These are phyloP conservation scores for Rachicladosporium sp. DNA, from an alignment of 2,329 filamentous ascomycete genomes.

Conservation along the genomic window DNA sequence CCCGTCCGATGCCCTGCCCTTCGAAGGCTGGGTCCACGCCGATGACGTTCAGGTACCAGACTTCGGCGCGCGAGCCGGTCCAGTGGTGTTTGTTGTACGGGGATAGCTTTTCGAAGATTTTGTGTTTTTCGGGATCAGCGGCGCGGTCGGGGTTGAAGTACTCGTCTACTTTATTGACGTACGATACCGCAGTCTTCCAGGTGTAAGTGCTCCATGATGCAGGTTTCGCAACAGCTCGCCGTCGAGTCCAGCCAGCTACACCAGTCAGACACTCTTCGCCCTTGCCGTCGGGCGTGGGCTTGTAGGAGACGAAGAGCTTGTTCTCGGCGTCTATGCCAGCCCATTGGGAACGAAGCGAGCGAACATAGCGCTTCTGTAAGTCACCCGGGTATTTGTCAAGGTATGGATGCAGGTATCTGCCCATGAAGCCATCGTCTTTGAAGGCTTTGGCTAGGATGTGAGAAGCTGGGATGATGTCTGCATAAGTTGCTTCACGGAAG, in stretches of 20 bases:
- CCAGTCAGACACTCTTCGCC: slow-evolving; percentile 10
- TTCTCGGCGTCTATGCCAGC: slow-evolving; percentile 4
- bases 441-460: slow-evolving; percentile 16
- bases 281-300: neutral
- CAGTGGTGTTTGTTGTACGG: slow-evolving; percentile 15
- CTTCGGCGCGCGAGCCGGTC: slow-evolving; percentile 13
- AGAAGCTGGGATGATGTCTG: slow-evolving; percentile 15
- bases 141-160: slow-evolving; percentile 15
- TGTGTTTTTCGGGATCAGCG: slow-evolving; percentile 7
- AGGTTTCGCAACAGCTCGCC: slow-evolving; percentile 4
- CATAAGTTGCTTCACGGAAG: slow-evolving; percentile 14
- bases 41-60: slow-evolving; percentile 16
- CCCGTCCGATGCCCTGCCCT: slow-evolving; percentile 14
- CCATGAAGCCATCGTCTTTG: slow-evolving; percentile 15
- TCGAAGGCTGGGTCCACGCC: slow-evolving; percentile 14
- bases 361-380: slow-evolving; percentile 15
- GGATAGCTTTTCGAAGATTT: slow-evolving; percentile 6
- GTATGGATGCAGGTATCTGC: slow-evolving; percentile 13
- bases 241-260: slow-evolving; percentile 15
- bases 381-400: slow-evolving; percentile 15
- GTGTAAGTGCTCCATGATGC: slow-evolving; percentile 2
- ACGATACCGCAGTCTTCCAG: slow-evolving; percentile 7
- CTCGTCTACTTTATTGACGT: slow-evolving; percentile 12
- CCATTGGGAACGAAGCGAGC: slow-evolving; percentile 10
- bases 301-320: slow-evolving; percentile 11